Percentiles rank a stretch among this genome's conserved stretches.
phyloP scores from a whole-genome alignment of 2,329 filamentous ascomycete genomes.

The Penicillium sp. region DNA sequence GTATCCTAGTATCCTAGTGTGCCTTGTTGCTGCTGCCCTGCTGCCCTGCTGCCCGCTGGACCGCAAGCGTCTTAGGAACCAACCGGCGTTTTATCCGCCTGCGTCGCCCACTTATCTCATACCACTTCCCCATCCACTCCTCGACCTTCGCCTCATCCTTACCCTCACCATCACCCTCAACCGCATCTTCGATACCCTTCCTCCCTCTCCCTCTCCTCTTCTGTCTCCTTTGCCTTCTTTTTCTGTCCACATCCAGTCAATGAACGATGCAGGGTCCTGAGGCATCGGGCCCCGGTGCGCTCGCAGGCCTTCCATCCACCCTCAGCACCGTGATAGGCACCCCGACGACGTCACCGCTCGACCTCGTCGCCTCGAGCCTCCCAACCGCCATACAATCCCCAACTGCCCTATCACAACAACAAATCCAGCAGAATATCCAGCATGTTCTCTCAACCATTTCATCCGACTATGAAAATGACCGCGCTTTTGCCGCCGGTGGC shows the following conservation, averaged over 20 bases:
- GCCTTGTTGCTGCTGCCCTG: too few relatives aligned
- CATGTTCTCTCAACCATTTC: constrained; percentile 33
- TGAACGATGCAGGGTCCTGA: constrained; percentile 45
- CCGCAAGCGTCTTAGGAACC: constrained; percentile 36
- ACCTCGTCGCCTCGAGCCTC: constrained; percentile 13
- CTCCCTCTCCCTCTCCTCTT: constrained; percentile 4
- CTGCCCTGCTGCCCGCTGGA: not conserved
- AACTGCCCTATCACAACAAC: constrained; percentile 21
- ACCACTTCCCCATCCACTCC: constrained; percentile 9
- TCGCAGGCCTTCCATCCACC: constrained; percentile 40
- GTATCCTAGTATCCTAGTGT: too few relatives aligned
- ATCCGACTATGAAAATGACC: constrained; percentile 27
- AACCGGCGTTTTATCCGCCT: constrained; percentile 19
- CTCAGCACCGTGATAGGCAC: constrained; percentile 37
- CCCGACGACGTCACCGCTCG: constrained; percentile 33
- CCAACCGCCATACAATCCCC: constrained; percentile 18
- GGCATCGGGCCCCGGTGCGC: constrained; percentile 42
- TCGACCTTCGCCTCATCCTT: constrained; percentile 6
- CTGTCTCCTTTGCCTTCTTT: not conserved
- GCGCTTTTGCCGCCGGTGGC: constrained; percentile 38
- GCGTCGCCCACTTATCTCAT: constrained; percentile 21
- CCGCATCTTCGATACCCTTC: constrained; percentile 6
- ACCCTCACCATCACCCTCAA: too few relatives aligned
- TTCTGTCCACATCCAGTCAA: constrained; percentile 25
- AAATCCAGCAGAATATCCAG: constrained; percentile 44